These are phyloP conservation scores for Platanthera guangdongensis DNA, from an alignment of 106 monocot species.

Conservation along the genomic window DNA sequence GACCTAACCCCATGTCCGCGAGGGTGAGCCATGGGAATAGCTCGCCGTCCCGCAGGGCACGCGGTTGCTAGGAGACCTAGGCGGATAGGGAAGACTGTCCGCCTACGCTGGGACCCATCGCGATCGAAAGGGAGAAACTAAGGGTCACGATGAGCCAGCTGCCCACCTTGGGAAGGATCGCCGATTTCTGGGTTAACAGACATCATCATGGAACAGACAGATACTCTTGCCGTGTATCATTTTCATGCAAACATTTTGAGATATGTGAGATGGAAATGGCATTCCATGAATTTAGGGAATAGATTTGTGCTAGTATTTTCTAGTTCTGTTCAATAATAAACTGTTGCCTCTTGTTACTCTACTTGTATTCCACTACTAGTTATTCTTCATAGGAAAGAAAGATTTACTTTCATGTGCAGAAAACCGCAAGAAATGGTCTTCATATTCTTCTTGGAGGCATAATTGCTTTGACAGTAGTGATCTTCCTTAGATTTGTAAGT, in stretches of 20 bases:
- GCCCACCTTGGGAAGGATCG: too few relatives aligned
- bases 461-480: slow-evolving; percentile 59
- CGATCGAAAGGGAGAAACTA: too few relatives aligned
- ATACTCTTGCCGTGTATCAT: not conserved
- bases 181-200: too few relatives aligned
- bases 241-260: not conserved
- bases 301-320: not conserved
- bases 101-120: too few relatives aligned
- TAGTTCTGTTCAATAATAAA: not conserved
- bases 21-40: too few relatives aligned
- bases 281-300: not conserved
- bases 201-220: too few relatives aligned
- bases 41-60: too few relatives aligned
- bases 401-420: slow-evolving; percentile 36
- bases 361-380: not conserved
- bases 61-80: too few relatives aligned
- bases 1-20: too few relatives aligned
- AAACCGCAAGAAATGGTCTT: slow-evolving; percentile 57
- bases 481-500: slow-evolving; percentile 82
- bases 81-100: too few relatives aligned
- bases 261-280: not conserved
- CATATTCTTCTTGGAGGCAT: slow-evolving; percentile 81
- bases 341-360: not conserved
- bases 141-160: too few relatives aligned
- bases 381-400: not conserved